Percentiles rank a stretch among this genome's conserved stretches.
Evolutionary conservation across 331 rosid genomes (phyloP).

Genomic region (Malus hybrid): DNA sequence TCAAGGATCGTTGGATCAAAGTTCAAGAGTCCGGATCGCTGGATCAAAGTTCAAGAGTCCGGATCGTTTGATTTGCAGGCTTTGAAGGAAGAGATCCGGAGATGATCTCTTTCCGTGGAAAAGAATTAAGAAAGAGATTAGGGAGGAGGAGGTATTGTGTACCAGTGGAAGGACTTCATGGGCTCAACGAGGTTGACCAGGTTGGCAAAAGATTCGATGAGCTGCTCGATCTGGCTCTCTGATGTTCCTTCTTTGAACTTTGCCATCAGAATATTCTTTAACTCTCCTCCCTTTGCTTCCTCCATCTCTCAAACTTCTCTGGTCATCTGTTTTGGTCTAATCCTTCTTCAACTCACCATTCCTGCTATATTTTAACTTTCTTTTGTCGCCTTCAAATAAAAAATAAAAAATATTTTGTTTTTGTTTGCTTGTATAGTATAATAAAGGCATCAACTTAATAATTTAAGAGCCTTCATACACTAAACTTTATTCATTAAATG

Average conservation of each 20-base stretch:
- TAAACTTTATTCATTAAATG: no score
- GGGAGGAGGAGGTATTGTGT: background rate
- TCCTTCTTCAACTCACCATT: background rate
- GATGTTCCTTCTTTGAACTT: conserved; percentile 61
- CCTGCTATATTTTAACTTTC: background rate
- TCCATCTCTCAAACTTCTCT: conserved; percentile 30
- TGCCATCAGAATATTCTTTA: conserved; percentile 45
- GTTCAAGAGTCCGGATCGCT: no score
- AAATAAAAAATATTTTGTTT: no score
- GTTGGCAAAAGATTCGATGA: conserved; percentile 54
- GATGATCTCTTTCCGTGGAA: no score
- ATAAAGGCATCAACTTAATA: no score
- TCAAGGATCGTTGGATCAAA: no score
- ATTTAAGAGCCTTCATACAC: no score
- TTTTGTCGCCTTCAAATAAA: background rate
- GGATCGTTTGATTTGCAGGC: no score
- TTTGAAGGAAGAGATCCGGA: no score
- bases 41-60: no score
- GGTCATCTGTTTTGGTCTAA: no score
- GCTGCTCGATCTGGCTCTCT: conserved; percentile 34
- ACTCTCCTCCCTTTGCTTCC: conserved; percentile 47
- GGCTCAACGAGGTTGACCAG: conserved; percentile 53
- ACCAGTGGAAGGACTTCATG: conserved; percentile 85
- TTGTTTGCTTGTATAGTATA: background rate
- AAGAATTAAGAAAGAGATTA: no score